phyloP scores from a whole-genome alignment of 805 yeast species.

The Torulaspora microellipsoides region DNA sequence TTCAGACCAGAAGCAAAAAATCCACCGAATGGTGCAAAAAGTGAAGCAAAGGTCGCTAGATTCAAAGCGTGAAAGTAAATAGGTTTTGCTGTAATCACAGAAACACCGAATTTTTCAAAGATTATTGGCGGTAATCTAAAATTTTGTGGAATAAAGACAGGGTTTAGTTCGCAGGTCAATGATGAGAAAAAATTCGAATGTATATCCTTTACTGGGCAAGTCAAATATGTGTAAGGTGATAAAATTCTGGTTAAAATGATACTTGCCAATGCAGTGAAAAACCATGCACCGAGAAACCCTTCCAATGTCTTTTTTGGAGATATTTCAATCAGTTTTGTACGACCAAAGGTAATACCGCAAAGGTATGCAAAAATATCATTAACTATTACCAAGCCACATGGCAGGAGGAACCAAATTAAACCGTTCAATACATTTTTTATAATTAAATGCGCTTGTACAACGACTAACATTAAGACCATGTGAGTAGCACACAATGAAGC shows the following conservation, averaged over 20 bases:
- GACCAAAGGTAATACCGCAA: slow-evolving; percentile 95
- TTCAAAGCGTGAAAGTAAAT: slow-evolving; percentile 84
- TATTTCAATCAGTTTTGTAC: slow-evolving; percentile 84
- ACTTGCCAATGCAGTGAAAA: slow-evolving; percentile 78
- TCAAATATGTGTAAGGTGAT: slow-evolving; percentile 65
- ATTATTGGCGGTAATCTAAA: slow-evolving; percentile 70
- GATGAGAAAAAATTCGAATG: slow-evolving; percentile 56
- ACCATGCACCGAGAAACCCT: slow-evolving; percentile 97
- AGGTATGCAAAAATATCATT: slow-evolving; percentile 95
- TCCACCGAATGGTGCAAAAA: slow-evolving; percentile 98
- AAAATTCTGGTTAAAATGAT: slow-evolving; percentile 60
- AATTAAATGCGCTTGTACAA: slow-evolving; percentile 90
- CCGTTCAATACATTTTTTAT: slow-evolving; percentile 87
- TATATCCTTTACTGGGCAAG: slow-evolving; percentile 78
- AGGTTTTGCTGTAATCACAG: slow-evolving; percentile 66
- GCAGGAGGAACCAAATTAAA: slow-evolving; percentile 89
- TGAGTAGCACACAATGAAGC: slow-evolving; percentile 91
- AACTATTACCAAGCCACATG: slow-evolving; percentile 85
- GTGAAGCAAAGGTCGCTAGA: slow-evolving; percentile 89
- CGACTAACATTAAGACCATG: slow-evolving; percentile 85
- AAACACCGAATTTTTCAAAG: slow-evolving; percentile 44
- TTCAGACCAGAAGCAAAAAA: slow-evolving; percentile 97
- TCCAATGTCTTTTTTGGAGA: slow-evolving; percentile 97
- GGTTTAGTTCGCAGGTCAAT: slow-evolving; percentile 75
- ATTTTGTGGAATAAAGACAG: slow-evolving; percentile 80